phyloP scores from a whole-genome alignment of 1,284 basidiomycete genomes.

The Cutaneotrichosporon sp. region DNA sequence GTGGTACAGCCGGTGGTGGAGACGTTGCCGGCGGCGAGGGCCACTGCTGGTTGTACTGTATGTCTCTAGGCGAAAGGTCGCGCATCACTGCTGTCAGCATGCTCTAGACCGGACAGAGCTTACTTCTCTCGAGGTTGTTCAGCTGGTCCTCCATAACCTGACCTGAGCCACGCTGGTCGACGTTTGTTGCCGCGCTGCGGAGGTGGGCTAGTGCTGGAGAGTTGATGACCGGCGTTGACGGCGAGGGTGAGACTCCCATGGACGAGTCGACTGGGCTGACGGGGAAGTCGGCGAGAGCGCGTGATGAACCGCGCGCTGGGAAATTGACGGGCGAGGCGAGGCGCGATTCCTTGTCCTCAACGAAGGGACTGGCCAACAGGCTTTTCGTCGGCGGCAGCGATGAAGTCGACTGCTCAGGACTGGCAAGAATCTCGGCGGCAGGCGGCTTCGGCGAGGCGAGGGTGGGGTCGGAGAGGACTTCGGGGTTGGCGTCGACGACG shows the following conservation, averaged over 20 bases:
- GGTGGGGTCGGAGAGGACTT: not conserved
- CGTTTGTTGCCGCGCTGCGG: not conserved
- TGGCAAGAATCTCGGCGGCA: not conserved
- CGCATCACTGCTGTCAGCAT: conserved; percentile 41
- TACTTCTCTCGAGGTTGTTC: conserved; percentile 46
- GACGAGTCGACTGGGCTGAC: not conserved
- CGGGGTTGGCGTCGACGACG: conserved; percentile 21
- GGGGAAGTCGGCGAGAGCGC: not conserved
- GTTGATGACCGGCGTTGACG: not conserved
- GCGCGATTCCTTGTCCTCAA: conserved; percentile 3
- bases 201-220: conserved; percentile 2
- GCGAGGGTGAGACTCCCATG: not conserved
- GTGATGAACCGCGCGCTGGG: not conserved
- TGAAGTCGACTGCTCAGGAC: not conserved
- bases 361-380: conserved; percentile 2
- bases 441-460: not conserved
- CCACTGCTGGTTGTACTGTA: conserved; percentile 31
- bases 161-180: conserved; percentile 47
- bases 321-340: conserved; percentile 41
- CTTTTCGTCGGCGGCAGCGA: not conserved
- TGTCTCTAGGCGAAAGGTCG: conserved; percentile 47
- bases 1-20: not conserved
- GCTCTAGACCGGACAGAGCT: not conserved
- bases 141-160: conserved; percentile 51
- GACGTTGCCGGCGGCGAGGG: conserved; percentile 2